Evolutionary conservation across 805 yeast species (phyloP), one percentile per base, ranked within the genome.

Genomic region (Starmerella lactis-condensi): DNA sequence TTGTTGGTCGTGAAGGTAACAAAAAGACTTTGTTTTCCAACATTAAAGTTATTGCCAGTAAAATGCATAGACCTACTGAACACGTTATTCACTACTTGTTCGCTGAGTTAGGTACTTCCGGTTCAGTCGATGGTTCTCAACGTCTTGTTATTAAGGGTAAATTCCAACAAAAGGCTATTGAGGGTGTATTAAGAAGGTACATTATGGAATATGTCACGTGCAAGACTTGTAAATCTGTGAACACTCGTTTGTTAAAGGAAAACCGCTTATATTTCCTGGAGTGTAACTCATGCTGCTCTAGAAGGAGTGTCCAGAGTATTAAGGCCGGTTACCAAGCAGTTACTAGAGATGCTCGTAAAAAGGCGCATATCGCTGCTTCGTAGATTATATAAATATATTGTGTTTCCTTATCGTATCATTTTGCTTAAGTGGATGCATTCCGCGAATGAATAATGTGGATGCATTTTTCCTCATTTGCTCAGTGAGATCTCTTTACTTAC

Each of bases 41-140:
- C 58, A 83, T 89, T 44, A 93, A 83, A 61, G 93, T 78, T 50
- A 89, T 89, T 46, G 69, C 93, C 40, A 78, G 78, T 45, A 89
- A 82, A 35, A 67, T 89, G 63, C 95, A 89, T 59, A 74, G 99
- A 63, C 77, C 82, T 33, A 89, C 93, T 45, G 98, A 89, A 52
- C 98, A 89, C 61, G 72, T 89, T 43, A 89, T 89, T 57, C 94
- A 82, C 62, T 89, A 76, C 60, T 61, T 89, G 58, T 89, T 89
- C 60, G 95, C 96, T 1, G 99, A 89, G 63, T 67, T 89, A 68
- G 99, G 99, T 73, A 89, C 99, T 14, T 81, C 96, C 2, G 99
- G 99, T 53, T 83, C 95, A 34, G 85, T 89, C 38, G 99, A 89
- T 60, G 98, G 96, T 56, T 85, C 79, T 58, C 79, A 82, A 65